These are phyloP conservation scores for Geotrichum ghanense DNA, from an alignment of 805 yeast species.

Conservation along the genomic window DNA sequence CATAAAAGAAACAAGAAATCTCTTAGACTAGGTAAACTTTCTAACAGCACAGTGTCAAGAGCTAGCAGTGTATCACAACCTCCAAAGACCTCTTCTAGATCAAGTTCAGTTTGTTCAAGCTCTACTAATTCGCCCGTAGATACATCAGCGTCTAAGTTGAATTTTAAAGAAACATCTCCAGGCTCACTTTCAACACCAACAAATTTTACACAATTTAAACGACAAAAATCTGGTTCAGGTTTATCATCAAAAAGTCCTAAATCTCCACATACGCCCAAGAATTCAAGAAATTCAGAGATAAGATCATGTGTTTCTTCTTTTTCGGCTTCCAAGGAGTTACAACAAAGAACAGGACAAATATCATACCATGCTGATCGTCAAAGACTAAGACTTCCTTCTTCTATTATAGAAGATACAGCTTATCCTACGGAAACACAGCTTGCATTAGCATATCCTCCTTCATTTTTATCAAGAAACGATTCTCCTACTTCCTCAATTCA, in stretches of 20 bases:
- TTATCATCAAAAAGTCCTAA: neutral
- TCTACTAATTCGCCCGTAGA: neutral
- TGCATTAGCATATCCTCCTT: neutral
- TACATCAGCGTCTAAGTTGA: neutral
- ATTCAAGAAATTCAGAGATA: neutral
- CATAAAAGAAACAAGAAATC: neutral
- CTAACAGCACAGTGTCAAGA: neutral
- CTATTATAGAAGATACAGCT: neutral
- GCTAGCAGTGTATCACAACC: neutral
- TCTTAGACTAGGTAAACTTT: neutral
- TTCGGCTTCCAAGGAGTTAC: too few relatives aligned
- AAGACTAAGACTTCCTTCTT: too few relatives aligned
- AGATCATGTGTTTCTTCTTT: too few relatives aligned
- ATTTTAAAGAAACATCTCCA: neutral
- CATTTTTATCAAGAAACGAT: neutral
- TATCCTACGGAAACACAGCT: conserved; percentile 1
- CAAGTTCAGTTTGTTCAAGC: neutral
- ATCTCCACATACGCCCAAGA: neutral
- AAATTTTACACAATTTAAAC: neutral
- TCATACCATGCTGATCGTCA: too few relatives aligned
- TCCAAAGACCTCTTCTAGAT: neutral
- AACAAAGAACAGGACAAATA: too few relatives aligned
- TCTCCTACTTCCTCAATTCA: neutral
- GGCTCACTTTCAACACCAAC: neutral
- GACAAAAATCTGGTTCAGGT: neutral